phyloP scores from a whole-genome alignment of 306 rosid genomes.

The Prunus padus region DNA sequence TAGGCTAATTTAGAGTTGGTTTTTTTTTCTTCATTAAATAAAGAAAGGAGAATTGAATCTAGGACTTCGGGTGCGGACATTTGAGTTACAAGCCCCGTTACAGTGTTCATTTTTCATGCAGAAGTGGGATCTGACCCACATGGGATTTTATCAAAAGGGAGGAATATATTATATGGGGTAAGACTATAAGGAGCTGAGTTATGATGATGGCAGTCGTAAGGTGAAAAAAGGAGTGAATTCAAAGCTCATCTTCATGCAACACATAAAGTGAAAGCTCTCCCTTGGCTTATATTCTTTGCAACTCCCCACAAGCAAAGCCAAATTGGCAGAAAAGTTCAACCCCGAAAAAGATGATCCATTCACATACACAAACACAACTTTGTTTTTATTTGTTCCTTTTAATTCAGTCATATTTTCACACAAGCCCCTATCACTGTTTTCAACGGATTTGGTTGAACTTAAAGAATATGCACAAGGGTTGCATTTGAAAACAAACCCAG shows the following conservation, averaged over 20 bases:
- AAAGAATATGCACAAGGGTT: constrained; percentile 24
- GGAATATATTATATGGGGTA: constrained; percentile 32
- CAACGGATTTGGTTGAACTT: constrained; percentile 32
- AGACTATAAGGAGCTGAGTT: constrained; percentile 39
- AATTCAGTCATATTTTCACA: constrained; percentile 50
- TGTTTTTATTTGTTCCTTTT: constrained; percentile 35
- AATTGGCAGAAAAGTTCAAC: constrained; percentile 59
- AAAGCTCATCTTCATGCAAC: constrained; percentile 49
- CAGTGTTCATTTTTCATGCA: neutral
- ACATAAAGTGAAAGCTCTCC: constrained; percentile 48
- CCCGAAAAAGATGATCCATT: constrained; percentile 43
- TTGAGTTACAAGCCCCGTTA: too few species aligned
- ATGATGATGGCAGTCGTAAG: constrained; percentile 64
- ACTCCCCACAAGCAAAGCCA: constrained; percentile 88
- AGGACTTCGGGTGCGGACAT: too few species aligned
- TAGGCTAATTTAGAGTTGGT: too few species aligned
- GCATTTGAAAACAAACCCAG: constrained; percentile 15
- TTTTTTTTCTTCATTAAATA: too few species aligned
- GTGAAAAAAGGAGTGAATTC: constrained; percentile 41
- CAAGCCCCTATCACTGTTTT: constrained; percentile 26
- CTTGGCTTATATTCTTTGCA: constrained; percentile 71
- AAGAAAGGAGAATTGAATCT: too few species aligned
- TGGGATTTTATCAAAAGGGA: constrained; percentile 38
- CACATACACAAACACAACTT: neutral
- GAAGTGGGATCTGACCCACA: constrained; percentile 49